phyloP scores from a whole-genome alignment of 345 rosid species.

The Dimocarpus longan region DNA sequence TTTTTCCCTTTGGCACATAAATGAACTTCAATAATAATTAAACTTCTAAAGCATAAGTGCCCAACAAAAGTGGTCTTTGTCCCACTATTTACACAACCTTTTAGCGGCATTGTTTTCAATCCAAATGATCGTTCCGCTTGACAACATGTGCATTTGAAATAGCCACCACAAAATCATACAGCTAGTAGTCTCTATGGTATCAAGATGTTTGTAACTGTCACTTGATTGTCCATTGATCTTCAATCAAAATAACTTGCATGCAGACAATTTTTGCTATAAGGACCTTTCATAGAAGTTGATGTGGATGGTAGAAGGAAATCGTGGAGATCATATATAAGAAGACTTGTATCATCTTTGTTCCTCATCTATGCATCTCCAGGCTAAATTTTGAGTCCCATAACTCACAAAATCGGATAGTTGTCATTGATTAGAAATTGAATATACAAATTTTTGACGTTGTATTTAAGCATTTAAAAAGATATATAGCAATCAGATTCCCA shows the following conservation, averaged over 20 bases:
- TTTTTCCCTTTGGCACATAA: no score
- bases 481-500: no score
- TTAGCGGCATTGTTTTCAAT: background rate
- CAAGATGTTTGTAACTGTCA: background rate
- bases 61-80: background rate
- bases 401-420: no score
- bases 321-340: background rate
- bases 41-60: background rate
- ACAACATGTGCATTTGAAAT: background rate
- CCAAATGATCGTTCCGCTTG: background rate
- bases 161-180: background rate
- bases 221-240: background rate
- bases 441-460: no score
- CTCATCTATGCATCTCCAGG: no score
- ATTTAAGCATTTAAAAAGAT: no score
- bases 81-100: background rate
- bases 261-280: background rate
- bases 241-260: slow-evolving; percentile 2
- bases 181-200: background rate
- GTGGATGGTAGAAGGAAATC: background rate
- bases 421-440: no score
- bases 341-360: no score
- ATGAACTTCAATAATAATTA: background rate
- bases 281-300: background rate
- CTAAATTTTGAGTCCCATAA: no score